Evolutionary conservation across 1,284 basidiomycete genomes (phyloP), one percentile per base, ranked within the genome.

Genomic region (Ceratobasidium sp.): DNA sequence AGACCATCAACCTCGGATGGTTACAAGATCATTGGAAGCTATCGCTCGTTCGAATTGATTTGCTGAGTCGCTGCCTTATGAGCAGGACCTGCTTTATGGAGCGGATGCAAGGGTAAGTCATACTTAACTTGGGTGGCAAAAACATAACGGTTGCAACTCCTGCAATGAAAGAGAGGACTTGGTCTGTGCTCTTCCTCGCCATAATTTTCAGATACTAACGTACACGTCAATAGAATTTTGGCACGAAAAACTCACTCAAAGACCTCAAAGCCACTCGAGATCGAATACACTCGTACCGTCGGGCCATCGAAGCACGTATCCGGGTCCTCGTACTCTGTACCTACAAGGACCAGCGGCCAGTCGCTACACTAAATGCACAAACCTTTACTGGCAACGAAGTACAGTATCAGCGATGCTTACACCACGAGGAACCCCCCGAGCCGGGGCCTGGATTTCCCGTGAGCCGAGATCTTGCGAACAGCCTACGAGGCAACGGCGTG

Each of bases 21-120:
- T 31, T 38, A 1, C 35, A 38, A 13, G 17, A 17, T 3, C 27
- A 38, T 38, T 31, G 17, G 20, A 13, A n/a, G 4, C 32, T 20
- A 22, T 20, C 40, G 17, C 53, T 15, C 32, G 53, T 22, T 15
- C 53, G 53, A 6, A 13, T 55, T 22, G 17, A 55, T 5, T 10
- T 55, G 1, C 8, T 35, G 1, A 31, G 53, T 15, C 10, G 53
- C 20, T 55, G 53, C 32, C 15, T 55, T 17, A 13, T 55, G 53
- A 58, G 6, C 13, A 20, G 40, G 20, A 3, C 31, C 3, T 58
- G 25, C 15, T 58, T 58, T 29, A 58, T 45, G 56, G 40, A 58
- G 3, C 15, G 40, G 4, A 29, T 58, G 42, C 56, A 58, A 43
- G 56, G 56, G 56, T 45, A n/a, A 56, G 32, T 20, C 40, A 4